Evolutionary conservation across 768 basidiomycete species (phyloP).

Genomic region (Rossbeevera mucosa): DNA sequence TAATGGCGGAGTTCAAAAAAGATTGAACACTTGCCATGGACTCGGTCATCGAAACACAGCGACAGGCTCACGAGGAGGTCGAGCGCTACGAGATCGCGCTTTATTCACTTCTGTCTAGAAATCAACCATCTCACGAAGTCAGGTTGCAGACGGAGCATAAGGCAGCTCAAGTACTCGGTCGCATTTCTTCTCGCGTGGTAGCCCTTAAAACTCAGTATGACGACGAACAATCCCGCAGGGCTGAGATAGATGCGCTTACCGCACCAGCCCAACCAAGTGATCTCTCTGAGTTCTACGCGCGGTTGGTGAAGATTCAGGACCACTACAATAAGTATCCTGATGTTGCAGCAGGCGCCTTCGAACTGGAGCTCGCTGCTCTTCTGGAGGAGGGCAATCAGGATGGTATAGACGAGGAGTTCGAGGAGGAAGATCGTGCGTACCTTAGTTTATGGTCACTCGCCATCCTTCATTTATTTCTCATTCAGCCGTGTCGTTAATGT

Average conservation of each 20-base stretch:
- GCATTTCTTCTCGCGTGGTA: conserved; percentile 65
- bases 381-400: conserved; percentile 74
- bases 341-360: conserved; percentile 73
- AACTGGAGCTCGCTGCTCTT: conserved; percentile 76
- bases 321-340: conserved; percentile 97
- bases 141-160: conserved; percentile 80
- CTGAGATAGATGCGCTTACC: conserved; percentile 63
- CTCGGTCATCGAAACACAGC: conserved; percentile 88
- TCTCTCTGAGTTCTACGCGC: conserved; percentile 91
- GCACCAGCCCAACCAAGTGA: conserved; percentile 58
- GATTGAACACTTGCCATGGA: conserved; percentile 55
- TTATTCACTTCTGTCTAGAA: conserved; percentile 74
- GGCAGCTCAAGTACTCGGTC: conserved; percentile 82
- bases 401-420: conserved; percentile 60
- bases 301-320: conserved; percentile 94
- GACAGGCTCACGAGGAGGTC: conserved; percentile 93
- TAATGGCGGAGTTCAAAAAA: conserved; percentile 54
- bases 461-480: conserved; percentile 9
- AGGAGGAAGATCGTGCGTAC: conserved; percentile 82
- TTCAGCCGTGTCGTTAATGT: conserved; percentile 73
- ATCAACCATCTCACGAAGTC: conserved; percentile 55
- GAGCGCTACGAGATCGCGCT: conserved; percentile 89
- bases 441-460: neutral
- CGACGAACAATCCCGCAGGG: conserved; percentile 66
- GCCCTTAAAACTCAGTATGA: conserved; percentile 70